These are phyloP conservation scores for Penicillium sclerotigenum DNA, from an alignment of 2,329 filamentous ascomycete genomes.

Conservation along the genomic window DNA sequence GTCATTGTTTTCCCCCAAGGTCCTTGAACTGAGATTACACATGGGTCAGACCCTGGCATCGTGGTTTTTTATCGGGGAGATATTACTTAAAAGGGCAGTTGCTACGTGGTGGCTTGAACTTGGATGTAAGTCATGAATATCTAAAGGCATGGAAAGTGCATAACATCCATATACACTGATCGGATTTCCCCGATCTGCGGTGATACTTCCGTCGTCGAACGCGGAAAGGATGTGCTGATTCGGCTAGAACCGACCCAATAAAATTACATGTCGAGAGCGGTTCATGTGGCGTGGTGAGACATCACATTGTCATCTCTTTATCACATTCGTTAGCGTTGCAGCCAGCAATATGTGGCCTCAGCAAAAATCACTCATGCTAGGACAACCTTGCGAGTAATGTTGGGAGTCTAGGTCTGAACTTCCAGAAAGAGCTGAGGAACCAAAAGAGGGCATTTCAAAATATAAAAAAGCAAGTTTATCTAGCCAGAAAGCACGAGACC, in stretches of 20 bases:
- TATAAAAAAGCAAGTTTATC: background rate
- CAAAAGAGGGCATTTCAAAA: background rate
- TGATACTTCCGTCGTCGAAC: background rate
- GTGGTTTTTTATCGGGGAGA: background rate
- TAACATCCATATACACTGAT: background rate
- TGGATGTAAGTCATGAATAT: background rate
- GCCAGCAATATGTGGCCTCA: background rate
- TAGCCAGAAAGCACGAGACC: background rate
- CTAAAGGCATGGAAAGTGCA: background rate
- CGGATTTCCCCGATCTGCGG: background rate
- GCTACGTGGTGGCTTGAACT: background rate
- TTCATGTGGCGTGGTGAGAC: background rate
- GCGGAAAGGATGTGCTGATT: background rate
- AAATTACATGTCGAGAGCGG: background rate
- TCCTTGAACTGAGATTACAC: conserved; percentile 14
- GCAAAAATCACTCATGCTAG: background rate
- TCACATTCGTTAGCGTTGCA: conserved; percentile 4
- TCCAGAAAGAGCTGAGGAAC: background rate
- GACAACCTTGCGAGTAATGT: background rate
- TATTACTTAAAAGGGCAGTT: background rate
- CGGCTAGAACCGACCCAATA: conserved; percentile 2
- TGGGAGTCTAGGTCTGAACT: background rate
- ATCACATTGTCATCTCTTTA: conserved; percentile 8
- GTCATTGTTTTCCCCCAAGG: conserved; percentile 18
- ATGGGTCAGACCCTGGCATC: conserved; percentile 6